Evolutionary conservation across 805 yeast genomes (phyloP), one percentile per base, ranked within the genome.

Genomic region (Saturnispora halmiae): DNA sequence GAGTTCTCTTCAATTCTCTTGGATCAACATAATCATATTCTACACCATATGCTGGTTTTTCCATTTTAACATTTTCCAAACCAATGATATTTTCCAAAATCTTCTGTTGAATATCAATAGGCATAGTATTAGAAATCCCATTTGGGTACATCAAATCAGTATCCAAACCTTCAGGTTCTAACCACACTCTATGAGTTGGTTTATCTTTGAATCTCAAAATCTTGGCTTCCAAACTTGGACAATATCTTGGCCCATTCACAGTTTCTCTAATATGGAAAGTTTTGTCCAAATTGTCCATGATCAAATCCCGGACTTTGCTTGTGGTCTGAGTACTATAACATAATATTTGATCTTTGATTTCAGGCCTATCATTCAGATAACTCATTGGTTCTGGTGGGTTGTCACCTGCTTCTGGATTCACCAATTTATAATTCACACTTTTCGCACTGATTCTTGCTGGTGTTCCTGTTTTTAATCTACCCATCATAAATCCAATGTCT

Each of bases 31-130:
- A 92, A 55, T 92, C 98, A 56, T 92, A 92, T 60, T 92, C 98
- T 2, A 92, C 98, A n/a, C 99, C 99, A 56, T 92, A 92, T 0
- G 96, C 99, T 0, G 96, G 96, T 55, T 88, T 96, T 10, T 81
- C 56, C 83, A 92, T 85, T n/a, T 63, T 66, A 0, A 82, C 96
- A 48, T 83, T 77, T 51, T 85, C 95, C 37, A 94, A 72, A 0
- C 99, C 99, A 4, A 86, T 82, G 46, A 92, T 83, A 65, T 85
- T 64, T 44, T 70, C 66, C 41, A 92, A 72, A 70, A 88, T 72
- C 47, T 73, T 67, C 18, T 70, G 70, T 60, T 92, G 99, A 24
- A 88, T 79, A 19, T 90, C 96, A 28, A 77, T 92, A 0, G 98
- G 98, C 94, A 92, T 82, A 0, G 98, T 87, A 52, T 88, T 82